Conservation (phyloP, 2,329 filamentous ascomycete species). For the Talaromyces sp. region DNA sequence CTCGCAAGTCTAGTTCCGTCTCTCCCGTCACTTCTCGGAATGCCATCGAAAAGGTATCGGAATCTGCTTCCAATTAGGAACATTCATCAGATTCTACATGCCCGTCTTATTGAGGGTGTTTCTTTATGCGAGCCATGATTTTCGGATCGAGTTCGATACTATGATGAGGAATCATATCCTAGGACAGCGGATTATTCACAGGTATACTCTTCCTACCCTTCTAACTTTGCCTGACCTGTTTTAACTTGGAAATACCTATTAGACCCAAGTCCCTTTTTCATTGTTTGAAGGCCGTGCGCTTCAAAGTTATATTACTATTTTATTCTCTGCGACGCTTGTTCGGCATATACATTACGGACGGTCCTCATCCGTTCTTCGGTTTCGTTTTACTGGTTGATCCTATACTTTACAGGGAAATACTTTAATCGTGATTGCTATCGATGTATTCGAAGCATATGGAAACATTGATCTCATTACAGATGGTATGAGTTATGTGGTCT, state of each 20-base stretch:
- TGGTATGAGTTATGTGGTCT: neutral
- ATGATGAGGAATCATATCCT: neutral
- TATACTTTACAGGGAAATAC: neutral
- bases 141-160: neutral
- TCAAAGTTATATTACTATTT: neutral
- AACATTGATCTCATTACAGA: neutral
- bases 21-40: conserved; percentile 36
- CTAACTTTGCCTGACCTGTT: neutral
- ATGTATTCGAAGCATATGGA: neutral
- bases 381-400: neutral
- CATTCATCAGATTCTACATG: neutral
- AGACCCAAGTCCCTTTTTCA: neutral
- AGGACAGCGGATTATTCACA: neutral
- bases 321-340: neutral
- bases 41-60: conserved; percentile 31
- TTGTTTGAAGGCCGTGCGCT: neutral
- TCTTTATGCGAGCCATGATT: neutral
- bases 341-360: neutral
- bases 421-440: neutral
- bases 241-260: neutral
- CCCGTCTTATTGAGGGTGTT: neutral
- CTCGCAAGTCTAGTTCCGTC: conserved; percentile 27
- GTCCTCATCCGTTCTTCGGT: neutral
- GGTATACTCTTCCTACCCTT: neutral
- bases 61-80: conserved; percentile 16